Conservation (phyloP, 495 filamentous ascomycete species). For the Aspergillus ostianus region DNA sequence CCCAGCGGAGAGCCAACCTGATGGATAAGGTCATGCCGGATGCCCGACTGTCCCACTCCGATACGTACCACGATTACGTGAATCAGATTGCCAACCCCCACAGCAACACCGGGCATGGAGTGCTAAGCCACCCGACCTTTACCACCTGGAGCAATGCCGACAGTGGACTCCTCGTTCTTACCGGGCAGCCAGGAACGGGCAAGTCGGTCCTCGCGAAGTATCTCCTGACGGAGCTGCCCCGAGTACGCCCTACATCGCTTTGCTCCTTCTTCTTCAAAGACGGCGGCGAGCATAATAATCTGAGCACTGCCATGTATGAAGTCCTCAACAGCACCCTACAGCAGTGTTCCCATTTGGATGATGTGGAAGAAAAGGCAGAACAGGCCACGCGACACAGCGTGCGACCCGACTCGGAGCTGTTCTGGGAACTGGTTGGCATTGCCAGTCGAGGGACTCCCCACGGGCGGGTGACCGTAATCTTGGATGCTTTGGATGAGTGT, state of each 20-base stretch:
- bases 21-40: slow-evolving; percentile 7
- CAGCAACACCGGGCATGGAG: background rate
- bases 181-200: slow-evolving; percentile 32
- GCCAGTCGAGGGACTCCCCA: slow-evolving; percentile 5
- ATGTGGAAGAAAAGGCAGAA: slow-evolving; percentile 10
- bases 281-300: slow-evolving; percentile 19
- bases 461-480: slow-evolving; percentile 20
- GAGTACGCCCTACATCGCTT: slow-evolving; percentile 7
- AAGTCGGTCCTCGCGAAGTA: slow-evolving; percentile 33
- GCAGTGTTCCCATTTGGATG: slow-evolving; percentile 10
- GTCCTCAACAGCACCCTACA: slow-evolving; percentile 30
- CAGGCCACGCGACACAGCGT: slow-evolving; percentile 1
- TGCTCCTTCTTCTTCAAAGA: slow-evolving; percentile 43
- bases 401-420: slow-evolving; percentile 1
- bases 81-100: slow-evolving; percentile 7
- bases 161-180: slow-evolving; percentile 1
- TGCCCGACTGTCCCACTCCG: background rate
- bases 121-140: slow-evolving; percentile 2
- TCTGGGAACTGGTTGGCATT: slow-evolving; percentile 23
- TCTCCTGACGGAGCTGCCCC: slow-evolving; percentile 18
- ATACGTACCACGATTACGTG: slow-evolving; percentile 2
- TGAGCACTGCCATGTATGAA: slow-evolving; percentile 22
- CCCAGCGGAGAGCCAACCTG: background rate
- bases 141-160: background rate
- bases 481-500: slow-evolving; percentile 36